Conservation (phyloP, 73 alveolate species). For the Durusdinium trenchii region DNA sequence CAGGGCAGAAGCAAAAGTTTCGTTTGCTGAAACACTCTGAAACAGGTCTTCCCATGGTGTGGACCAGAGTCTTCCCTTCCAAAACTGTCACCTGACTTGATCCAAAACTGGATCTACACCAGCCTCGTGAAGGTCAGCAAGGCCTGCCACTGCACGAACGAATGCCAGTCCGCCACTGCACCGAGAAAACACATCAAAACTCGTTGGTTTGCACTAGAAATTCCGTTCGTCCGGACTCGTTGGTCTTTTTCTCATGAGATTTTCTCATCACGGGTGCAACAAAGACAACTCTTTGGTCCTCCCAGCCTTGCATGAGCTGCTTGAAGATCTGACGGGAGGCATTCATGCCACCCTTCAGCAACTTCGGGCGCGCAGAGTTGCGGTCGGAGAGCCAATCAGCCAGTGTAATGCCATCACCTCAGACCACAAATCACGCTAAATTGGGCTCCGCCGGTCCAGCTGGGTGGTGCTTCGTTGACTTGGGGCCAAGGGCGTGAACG, state of each 20-base stretch:
- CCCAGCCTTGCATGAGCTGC: conserved; percentile 68
- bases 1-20: background rate
- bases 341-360: conserved; percentile 76
- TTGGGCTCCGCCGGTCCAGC: too few relatives aligned
- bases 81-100: background rate
- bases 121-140: conserved; percentile 56
- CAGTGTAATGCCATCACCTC: conserved; percentile 73
- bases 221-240: too few relatives aligned
- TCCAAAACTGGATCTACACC: background rate
- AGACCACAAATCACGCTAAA: background rate
- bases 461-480: too few relatives aligned
- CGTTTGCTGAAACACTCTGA: background rate
- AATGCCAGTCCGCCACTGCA: too few relatives aligned
- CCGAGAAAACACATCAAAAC: too few relatives aligned
- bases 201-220: too few relatives aligned
- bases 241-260: too few relatives aligned
- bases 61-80: background rate
- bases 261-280: too few relatives aligned
- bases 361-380: conserved; percentile 46
- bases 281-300: too few relatives aligned
- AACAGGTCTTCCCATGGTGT: background rate
- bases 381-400: conserved; percentile 71
- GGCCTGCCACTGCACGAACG: background rate
- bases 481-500: too few relatives aligned
- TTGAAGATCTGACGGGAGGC: conserved; percentile 65